Evolutionary conservation across 257 asterid genomes (phyloP).

Genomic region (Paulownia fortunei): DNA sequence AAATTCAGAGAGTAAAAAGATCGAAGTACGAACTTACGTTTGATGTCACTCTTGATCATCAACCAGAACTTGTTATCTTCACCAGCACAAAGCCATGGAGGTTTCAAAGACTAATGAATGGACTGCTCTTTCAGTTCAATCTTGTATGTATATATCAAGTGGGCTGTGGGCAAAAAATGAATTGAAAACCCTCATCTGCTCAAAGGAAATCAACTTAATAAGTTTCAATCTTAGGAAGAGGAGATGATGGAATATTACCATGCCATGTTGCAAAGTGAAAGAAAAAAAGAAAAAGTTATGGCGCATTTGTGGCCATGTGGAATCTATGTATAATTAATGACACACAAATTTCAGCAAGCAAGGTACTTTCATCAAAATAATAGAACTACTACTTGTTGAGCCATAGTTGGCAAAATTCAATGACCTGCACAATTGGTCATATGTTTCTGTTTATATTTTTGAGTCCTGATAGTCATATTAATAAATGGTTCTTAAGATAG

Average conservation of each 20-base stretch:
- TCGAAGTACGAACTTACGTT: constrained; percentile 40
- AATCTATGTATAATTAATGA: constrained; percentile 26
- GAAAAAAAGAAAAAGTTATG: constrained; percentile 49
- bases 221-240: constrained; percentile 38
- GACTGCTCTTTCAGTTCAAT: constrained; percentile 14
- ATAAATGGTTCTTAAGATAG: constrained; percentile 38
- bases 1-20: background rate
- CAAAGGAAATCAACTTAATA: constrained; percentile 14
- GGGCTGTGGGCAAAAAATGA: background rate
- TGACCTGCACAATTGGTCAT: constrained; percentile 36
- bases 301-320: constrained; percentile 59
- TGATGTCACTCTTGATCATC: constrained; percentile 27
- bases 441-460: constrained; percentile 17
- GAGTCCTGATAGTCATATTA: constrained; percentile 25
- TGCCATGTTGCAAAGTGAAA: constrained; percentile 46
- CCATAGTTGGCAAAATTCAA: constrained; percentile 39
- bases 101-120: background rate
- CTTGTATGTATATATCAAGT: constrained; percentile 20
- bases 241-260: constrained; percentile 54
- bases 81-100: background rate
- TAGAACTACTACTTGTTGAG: constrained; percentile 7
- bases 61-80: constrained; percentile 3
- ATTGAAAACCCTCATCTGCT: constrained; percentile 22
- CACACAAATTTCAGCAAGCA: constrained; percentile 31
- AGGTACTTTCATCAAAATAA: constrained; percentile 2